Evolutionary conservation across 257 asterid genomes (phyloP).

Genomic region (Solanum virginianum): DNA sequence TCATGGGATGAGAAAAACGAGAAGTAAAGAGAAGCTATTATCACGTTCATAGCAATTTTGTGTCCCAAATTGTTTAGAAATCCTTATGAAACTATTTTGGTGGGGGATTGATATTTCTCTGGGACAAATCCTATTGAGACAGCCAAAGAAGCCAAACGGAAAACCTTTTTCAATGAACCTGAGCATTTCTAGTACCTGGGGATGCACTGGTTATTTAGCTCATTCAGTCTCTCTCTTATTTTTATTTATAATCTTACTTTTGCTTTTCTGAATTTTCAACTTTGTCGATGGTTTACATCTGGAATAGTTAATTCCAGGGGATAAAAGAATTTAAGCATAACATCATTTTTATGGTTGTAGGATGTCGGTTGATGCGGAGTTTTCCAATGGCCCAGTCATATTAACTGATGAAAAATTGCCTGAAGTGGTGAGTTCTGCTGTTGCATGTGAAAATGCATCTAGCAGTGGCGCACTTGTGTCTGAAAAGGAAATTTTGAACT

Average conservation of each 20-base stretch:
- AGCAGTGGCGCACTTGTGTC: neutral
- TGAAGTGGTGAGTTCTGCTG: neutral
- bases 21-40: neutral
- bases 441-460: neutral
- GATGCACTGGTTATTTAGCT: neutral
- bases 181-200: neutral
- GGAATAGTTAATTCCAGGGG: neutral
- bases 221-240: neutral
- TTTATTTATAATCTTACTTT: neutral
- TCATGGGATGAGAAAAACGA: neutral
- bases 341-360: neutral
- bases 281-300: neutral
- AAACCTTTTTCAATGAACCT: neutral
- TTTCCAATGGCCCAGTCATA: neutral
- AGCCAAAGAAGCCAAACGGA: neutral
- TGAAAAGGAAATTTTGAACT: neutral
- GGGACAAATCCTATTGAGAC: neutral
- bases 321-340: neutral
- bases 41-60: neutral
- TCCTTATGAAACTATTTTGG: neutral
- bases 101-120: neutral
- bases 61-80: neutral
- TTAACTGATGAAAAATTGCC: neutral
- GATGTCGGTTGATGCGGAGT: constrained; percentile 1
- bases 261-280: neutral